Base-by-base conservation (phyloP, 179 eudicot species). In the Spinacia oleracea region DNA sequence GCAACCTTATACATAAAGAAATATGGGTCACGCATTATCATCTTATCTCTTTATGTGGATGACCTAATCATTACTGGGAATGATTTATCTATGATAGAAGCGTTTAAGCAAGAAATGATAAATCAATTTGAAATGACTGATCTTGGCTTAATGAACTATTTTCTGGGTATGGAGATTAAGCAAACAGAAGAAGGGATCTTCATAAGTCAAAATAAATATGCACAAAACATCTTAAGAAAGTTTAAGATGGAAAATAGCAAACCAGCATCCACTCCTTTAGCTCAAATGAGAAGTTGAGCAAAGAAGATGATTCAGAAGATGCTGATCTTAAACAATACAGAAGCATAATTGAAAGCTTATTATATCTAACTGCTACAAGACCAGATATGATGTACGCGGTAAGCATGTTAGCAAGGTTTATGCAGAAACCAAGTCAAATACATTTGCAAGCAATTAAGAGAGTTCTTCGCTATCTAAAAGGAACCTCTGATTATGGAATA, bases 301-400 rank as follows among this genome's bases (percentile, higher is more conserved):
- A 63, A 29, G 67, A 63, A 15, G 67, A 9, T 63, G 15, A 63
- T 32, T 65, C 70, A 15, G 43, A 34, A 15, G 25, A 65, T 12
- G 70, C 43, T 65, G 70, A 65, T 63, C 20, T 63, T 12, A 63
- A 63, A 4, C 70, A 65, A 65, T 65, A 65, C 20, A 63, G 67
- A 63, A 63, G 67, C 18, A 27, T 63, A 31, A 63, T 29, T 10
- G 67, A 20, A 0, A 56, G 65, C 34, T 27, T 23, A 60, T 60
- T 60, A 10, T 60, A 60, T 27, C 65, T 60, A 25, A 65, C 70
- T 14, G 70, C 70, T 1, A 32, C 68, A 12, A 29, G 25, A n/a
- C 23, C 69, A 27, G 59, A 55, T 21, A 55, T 55, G 27, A 55
- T 21, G 59, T 55, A 55, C 16, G 25, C 23, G 0, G 25, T 55